Evolutionary conservation across 495 filamentous ascomycete genomes (phyloP).

Genomic region (Talaromyces trachyspermus): DNA sequence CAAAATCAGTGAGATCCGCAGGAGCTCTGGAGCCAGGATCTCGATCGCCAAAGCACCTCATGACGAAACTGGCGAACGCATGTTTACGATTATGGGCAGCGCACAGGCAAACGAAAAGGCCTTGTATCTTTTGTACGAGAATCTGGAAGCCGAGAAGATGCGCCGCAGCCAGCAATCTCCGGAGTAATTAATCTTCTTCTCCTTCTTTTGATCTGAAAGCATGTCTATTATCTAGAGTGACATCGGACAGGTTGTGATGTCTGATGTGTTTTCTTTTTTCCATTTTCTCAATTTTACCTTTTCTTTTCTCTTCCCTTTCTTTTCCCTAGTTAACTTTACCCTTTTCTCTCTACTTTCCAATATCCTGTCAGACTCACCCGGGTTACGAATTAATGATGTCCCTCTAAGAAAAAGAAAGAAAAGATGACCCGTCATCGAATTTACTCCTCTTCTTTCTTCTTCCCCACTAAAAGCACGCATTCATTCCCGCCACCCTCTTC

Average conservation of each 20-base stretch:
- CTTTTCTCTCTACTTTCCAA: not conserved
- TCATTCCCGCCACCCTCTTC: no score
- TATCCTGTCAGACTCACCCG: slow-evolving; percentile 1
- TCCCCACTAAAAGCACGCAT: no score
- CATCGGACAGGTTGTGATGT: not conserved
- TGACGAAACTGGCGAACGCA: slow-evolving; percentile 94
- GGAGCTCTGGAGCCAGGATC: slow-evolving; percentile 91
- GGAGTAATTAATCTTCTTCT: slow-evolving; percentile 51
- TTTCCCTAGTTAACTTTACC: not conserved
- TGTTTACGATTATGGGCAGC: slow-evolving; percentile 99
- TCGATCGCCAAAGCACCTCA: slow-evolving; percentile 98
- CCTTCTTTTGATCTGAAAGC: no score
- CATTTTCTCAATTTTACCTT: slow-evolving; percentile 2
- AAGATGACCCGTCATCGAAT: no score
- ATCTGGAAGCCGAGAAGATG: slow-evolving; percentile 97
- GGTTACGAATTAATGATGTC: slow-evolving; percentile 8
- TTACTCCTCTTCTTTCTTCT: no score
- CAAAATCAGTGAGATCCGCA: slow-evolving; percentile 97
- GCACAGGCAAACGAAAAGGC: slow-evolving; percentile 88
- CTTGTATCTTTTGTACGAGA: slow-evolving; percentile 94
- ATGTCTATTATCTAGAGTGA: not conserved
- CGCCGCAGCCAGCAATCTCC: slow-evolving; percentile 76
- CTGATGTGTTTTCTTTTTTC: not conserved
- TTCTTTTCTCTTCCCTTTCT: not conserved
- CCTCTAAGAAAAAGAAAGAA: not conserved